Percentiles rank a stretch among this genome's conserved stretches.
phyloP scores from a whole-genome alignment of 305 asterid genomes.

The Solanum hybrid region DNA sequence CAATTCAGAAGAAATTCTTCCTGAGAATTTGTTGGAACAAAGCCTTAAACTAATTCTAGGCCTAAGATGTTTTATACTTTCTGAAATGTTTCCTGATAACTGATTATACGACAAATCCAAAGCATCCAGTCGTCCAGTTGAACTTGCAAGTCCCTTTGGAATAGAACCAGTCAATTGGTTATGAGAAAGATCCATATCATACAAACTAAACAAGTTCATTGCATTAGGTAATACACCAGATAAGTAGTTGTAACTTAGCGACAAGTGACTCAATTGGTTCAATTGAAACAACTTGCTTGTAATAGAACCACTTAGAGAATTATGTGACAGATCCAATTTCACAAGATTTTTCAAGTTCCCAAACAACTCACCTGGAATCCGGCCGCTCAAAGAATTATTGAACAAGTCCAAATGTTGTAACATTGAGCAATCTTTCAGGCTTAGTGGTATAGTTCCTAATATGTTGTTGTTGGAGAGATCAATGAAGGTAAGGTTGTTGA shows the following conservation, averaged over 20 bases:
- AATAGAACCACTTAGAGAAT: slow-evolving; percentile 17
- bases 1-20: slow-evolving; percentile 41
- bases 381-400: neutral
- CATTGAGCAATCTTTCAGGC: slow-evolving; percentile 8
- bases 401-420: neutral
- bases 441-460: slow-evolving; percentile 10
- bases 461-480: slow-evolving; percentile 11
- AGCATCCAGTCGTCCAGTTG: slow-evolving; percentile 23
- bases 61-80: neutral
- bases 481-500: slow-evolving; percentile 9
- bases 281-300: slow-evolving; percentile 8
- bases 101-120: slow-evolving; percentile 62
- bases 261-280: neutral
- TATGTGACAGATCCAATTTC: slow-evolving; percentile 16
- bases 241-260: slow-evolving; percentile 16
- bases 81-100: slow-evolving; percentile 20
- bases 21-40: slow-evolving; percentile 56
- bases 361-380: neutral
- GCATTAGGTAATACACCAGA: slow-evolving; percentile 19
- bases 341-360: slow-evolving; percentile 5
- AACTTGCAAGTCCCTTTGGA: slow-evolving; percentile 35
- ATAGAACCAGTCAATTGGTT: slow-evolving; percentile 51
- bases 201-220: slow-evolving; percentile 1
- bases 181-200: slow-evolving; percentile 17
- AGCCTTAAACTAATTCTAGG: slow-evolving; percentile 29